Evolutionary conservation across 257 asterid genomes (phyloP), one percentile per base, ranked within the genome.

Genomic region (Catharanthus roseus): DNA sequence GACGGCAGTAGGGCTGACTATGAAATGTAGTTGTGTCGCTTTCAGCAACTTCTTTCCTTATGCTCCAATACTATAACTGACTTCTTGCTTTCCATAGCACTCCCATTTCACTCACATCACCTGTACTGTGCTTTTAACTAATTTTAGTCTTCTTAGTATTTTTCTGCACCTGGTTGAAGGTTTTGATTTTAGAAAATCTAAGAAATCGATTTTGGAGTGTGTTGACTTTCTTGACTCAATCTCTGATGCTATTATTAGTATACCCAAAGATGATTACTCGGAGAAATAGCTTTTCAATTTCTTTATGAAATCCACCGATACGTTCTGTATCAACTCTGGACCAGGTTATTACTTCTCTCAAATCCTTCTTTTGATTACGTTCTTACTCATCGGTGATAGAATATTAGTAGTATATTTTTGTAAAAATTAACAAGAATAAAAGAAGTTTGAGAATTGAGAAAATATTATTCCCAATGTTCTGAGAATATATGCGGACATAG

Each of bases 251-350:
- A 55, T 83, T 26, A 26, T 77, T 44, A 39, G 6, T 13, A 81
- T 76, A 41, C 47, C 78, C 29, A 86, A 74, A 29, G 51, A 78
- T 63, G 80, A 68, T 41, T 78, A 75, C 10, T 68, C 83, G 34
- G 85, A 85, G 53, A 75, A 23, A 53, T 29, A 7, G 86, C 87
- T 0, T 68, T 82, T 68, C 72, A 84, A 68, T 75, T 88, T 72
- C 84, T 91, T 70, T 71, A 80, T 28, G 83, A 83, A 72, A 82
- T 93, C 75, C 86, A 77, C 65, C 77, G 55, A n/a, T 85, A 74
- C 81, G 10, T 85, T 68, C 56, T 65, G 74, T 77, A 11, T 81
- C 95, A 39, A 69, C 83, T 24, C 71, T 77, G 65, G 83, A 78
- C 57, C 97, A 85, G 95, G 97, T 87, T 31, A 11, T 19, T 45